Percentiles rank a stretch among this genome's conserved stretches.
These are phyloP conservation scores for Ilyonectria robusta DNA, from an alignment of 2,329 filamentous ascomycete genomes.

Conservation along the genomic window DNA sequence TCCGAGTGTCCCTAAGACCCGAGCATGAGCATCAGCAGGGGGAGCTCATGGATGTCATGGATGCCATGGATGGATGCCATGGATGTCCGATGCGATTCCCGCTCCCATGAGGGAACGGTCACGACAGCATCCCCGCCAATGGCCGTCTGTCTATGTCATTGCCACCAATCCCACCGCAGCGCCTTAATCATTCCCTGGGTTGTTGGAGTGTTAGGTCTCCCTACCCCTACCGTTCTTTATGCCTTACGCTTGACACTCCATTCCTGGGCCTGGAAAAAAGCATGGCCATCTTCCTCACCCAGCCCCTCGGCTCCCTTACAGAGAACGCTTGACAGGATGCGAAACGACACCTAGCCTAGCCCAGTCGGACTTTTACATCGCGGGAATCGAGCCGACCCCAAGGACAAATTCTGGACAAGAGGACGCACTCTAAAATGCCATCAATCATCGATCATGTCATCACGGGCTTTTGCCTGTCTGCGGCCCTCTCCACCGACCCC, in stretches of 20 bases:
- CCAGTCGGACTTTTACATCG: not conserved
- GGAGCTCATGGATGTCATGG: constrained; percentile 8
- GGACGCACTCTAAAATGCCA: not conserved
- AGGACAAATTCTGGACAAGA: not conserved
- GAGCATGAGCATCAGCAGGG: not conserved
- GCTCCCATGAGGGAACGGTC: constrained; percentile 9
- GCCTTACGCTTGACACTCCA: constrained; percentile 12
- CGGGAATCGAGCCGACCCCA: not conserved
- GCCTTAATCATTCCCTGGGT: not conserved
- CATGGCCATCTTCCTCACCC: constrained; percentile 3
- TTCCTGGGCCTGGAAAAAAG: not conserved
- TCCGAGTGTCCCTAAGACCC: constrained; percentile 4
- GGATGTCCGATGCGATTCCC: constrained; percentile 18
- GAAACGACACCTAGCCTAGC: constrained; percentile 13
- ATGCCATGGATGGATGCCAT: not conserved
- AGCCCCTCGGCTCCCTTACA: constrained; percentile 4
- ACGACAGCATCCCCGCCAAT: constrained; percentile 14
- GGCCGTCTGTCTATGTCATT: constrained; percentile 1
- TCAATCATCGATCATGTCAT: constrained; percentile 11
- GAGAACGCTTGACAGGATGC: constrained; percentile 9
- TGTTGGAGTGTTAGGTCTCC: not conserved
- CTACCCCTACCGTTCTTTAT: constrained; percentile 7
- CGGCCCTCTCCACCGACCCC: constrained; percentile 4
- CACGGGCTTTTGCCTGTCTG: constrained; percentile 2
- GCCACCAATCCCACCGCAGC: constrained; percentile 11